Evolutionary conservation across 1,284 basidiomycete species (phyloP).

Genomic region (Apiotrichum gamsii): DNA sequence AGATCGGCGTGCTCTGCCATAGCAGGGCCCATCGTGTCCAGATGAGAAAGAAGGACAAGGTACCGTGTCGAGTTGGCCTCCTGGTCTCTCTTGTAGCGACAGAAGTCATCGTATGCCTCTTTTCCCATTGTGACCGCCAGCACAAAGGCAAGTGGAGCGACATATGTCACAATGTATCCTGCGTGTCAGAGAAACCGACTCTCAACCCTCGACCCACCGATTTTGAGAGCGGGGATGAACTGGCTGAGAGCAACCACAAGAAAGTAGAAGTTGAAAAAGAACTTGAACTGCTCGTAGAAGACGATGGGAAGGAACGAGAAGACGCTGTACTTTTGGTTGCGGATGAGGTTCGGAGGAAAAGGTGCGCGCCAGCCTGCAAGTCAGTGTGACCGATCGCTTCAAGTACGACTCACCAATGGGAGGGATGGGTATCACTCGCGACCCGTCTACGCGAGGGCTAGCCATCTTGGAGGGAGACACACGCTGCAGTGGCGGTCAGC

Average conservation of each 20-base stretch:
- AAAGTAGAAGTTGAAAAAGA: conserved; percentile 99
- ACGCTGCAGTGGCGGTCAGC: too few species aligned
- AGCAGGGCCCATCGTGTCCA: conserved; percentile 17
- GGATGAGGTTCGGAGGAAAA: conserved; percentile 71
- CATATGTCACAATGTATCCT: conserved; percentile 94
- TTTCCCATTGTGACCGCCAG: conserved; percentile 94
- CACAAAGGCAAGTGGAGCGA: conserved; percentile 93
- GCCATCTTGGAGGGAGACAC: too few species aligned
- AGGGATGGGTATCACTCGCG: background rate
- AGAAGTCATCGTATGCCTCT: conserved; percentile 97
- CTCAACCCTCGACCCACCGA: conserved; percentile 72
- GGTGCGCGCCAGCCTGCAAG: conserved; percentile 25
- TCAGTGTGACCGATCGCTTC: background rate
- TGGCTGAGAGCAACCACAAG: conserved; percentile 93
- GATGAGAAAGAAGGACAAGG: conserved; percentile 62
- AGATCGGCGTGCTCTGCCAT: conserved; percentile 37
- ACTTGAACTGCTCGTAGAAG: conserved; percentile 99
- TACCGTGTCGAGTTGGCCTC: conserved; percentile 94
- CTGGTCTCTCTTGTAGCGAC: conserved; percentile 79
- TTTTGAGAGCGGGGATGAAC: conserved; percentile 92
- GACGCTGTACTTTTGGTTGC: conserved; percentile 97
- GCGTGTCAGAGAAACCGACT: conserved; percentile 10
- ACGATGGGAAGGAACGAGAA: conserved; percentile 93
- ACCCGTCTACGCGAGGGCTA: too few species aligned
- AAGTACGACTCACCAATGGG: background rate